A percentile compares a stretch with the other conserved stretches of the same genome.
These are phyloP conservation scores for Phaeophleospora eucalypticola DNA, from an alignment of 2,329 filamentous ascomycete species.

Conservation along the genomic window DNA sequence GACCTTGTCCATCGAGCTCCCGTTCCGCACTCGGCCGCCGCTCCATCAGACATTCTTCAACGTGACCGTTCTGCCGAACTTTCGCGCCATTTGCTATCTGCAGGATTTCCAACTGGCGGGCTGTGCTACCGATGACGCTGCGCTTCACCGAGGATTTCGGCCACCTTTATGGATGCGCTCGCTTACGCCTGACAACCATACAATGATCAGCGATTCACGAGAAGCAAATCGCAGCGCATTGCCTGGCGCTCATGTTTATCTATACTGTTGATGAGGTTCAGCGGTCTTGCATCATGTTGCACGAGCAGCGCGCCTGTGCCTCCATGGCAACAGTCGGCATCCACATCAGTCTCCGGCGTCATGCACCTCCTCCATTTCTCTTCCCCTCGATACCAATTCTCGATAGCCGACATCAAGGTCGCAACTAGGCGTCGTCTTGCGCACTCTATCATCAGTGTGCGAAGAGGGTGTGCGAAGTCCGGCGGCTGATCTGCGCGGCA, in stretches of 20 bases:
- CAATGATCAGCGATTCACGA: no score
- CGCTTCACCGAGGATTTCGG: neutral
- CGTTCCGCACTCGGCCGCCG: slow-evolving; percentile 12
- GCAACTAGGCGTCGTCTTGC: neutral
- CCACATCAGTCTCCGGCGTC: neutral
- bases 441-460: slow-evolving; percentile 4
- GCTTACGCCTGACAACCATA: no score
- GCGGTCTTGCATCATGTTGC: slow-evolving; percentile 1
- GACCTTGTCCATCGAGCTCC: neutral
- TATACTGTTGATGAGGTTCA: no score
- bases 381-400: neutral
- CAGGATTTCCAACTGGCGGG: slow-evolving; percentile 8
- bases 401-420: slow-evolving; percentile 7
- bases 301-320: slow-evolving; percentile 9
- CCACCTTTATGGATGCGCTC: slow-evolving; percentile 2
- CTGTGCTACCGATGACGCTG: slow-evolving; percentile 9
- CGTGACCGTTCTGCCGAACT: neutral
- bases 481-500: slow-evolving; percentile 8
- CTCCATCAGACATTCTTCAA: neutral
- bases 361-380: neutral
- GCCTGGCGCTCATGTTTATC: no score
- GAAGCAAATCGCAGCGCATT: no score
- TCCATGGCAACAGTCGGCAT: slow-evolving; percentile 10
- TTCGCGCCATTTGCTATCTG: neutral
- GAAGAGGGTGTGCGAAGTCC: slow-evolving; percentile 7